Base-by-base conservation (phyloP, 2,329 filamentous ascomycete genomes). In the Coleophoma crateriformis region DNA sequence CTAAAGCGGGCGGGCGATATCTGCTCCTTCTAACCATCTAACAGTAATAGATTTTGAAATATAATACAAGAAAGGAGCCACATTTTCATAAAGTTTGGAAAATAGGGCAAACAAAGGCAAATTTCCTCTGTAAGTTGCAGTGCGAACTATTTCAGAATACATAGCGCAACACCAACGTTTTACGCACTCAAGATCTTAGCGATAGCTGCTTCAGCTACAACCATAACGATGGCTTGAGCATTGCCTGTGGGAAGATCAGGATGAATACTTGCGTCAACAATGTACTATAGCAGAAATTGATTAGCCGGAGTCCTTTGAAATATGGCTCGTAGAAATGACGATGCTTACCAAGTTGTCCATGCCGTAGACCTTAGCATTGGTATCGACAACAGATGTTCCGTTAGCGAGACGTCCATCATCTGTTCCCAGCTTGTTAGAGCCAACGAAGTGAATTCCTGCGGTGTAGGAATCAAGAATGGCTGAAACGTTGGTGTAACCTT, bases 161-260 rank as follows among this genome's bases (percentile, higher is more conserved):
- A 27, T 27, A 27, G 6, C 27, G 27, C 27, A 27, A 19, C 19
- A 19, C 19, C 3, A 19, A 27, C 8, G 3, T 27, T 7, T 27
- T 27, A 10, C 27, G 27, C 27, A 27, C 7, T 10, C 8, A 41
- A 7, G 38, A 41, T 17, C 38, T 41, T 41, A 11, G 17, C 17
- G 12, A 20, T 15, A 15, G 45, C 45, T 14, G 20, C 38, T 68
- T 86, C 82, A 19, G 81, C 77, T n/a, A 76, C 79, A 35, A 82
- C 72, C 64, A 85, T 79, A 58, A 85, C 78, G 41, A 78, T 75
- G 2, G 80, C 76, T 41, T 79, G 77, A 4, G 84, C 84, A 67
- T 88, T 88, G 17, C 81, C 78, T 0, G 82, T 82, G 2, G 81
- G 73, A 54, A 85, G 77, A 55, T 83, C 83, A 0, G 83, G 82